Conservation (phyloP, 352 stramenopile species). For the Elongisporangium anandrum region DNA sequence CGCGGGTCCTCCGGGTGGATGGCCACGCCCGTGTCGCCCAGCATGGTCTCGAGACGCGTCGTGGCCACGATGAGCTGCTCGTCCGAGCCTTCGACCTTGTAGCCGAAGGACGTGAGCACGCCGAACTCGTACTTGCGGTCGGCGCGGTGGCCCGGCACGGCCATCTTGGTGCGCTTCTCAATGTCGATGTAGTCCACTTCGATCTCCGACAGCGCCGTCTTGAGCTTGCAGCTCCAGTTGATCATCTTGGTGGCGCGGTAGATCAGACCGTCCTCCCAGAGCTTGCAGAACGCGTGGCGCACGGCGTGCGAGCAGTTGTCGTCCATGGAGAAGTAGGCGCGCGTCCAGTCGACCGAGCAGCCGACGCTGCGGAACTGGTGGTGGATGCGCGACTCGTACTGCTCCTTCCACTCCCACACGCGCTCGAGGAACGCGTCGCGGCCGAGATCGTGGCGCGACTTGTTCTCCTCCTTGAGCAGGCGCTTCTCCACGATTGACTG, state of each 20-base stretch:
- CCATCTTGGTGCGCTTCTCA: slow-evolving; percentile 93
- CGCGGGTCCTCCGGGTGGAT: slow-evolving; percentile 98
- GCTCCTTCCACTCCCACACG: slow-evolving; percentile 97
- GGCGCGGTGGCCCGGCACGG: slow-evolving; percentile 94
- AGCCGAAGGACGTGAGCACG: slow-evolving; percentile 97
- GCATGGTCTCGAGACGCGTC: slow-evolving; percentile 99
- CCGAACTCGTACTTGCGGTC: slow-evolving; percentile 99
- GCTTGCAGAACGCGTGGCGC: slow-evolving; percentile 95
- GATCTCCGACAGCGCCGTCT: slow-evolving; percentile 95
- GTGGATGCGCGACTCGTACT: slow-evolving; percentile 84
- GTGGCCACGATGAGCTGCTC: slow-evolving; percentile 85
- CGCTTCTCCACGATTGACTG: slow-evolving; percentile 92
- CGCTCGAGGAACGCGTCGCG: slow-evolving; percentile 93
- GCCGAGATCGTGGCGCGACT: slow-evolving; percentile 85
- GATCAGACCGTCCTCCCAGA: slow-evolving; percentile 93
- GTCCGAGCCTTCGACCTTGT: slow-evolving; percentile 91
- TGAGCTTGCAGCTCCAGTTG: slow-evolving; percentile 99
- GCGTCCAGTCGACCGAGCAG: slow-evolving; percentile 95
- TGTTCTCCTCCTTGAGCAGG: slow-evolving; percentile 78
- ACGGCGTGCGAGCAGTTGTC: slow-evolving; percentile 96
- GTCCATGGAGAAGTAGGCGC: slow-evolving; percentile 99
- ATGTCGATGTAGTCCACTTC: slow-evolving; percentile 99
- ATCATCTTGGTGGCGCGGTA: slow-evolving; percentile 98
- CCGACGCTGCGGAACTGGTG: slow-evolving; percentile 90
- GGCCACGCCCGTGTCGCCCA: slow-evolving; percentile 97